Base-by-base conservation (phyloP, 176 grass and related monocot genomes). In the Eragrostis nindensis region DNA sequence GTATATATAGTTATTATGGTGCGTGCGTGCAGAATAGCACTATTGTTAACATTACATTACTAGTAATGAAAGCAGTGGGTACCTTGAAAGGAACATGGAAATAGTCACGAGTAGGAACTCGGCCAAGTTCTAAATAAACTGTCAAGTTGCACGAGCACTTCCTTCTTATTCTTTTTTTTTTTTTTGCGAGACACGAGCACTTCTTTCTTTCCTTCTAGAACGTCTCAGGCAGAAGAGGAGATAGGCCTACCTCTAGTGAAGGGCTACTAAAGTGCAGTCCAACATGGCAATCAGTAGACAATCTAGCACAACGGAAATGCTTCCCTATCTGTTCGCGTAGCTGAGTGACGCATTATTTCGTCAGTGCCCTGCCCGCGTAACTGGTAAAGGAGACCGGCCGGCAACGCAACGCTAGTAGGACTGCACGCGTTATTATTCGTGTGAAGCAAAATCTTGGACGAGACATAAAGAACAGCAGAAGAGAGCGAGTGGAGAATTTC, bases 241-340 rank as follows among this genome's bases (percentile, higher is more conserved):
- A n/a, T 30, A 11, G 49, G 29, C 50, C 41, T 40, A 74, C 77
- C n/a, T 8, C 42, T 61, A 27, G 55, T 74, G 29, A 62, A 61
- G 54, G 44, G 55, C 5, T 60, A 22, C 10, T 59, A 69, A 59
- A 71, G 86, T 38, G 67, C 49, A 66, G 49, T 41, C 25, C 74
- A 72, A 78, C 59, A 78, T 60, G 75, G 40, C 75, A 73, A 14
- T 29, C 63, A 49, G 29, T 18, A 25, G 16, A n/a, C 25, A 24
- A 14, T 27, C 57, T 61, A 61, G 57, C 57, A 12, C 26, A 27
- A 61, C 57, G 24, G 24, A 61, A 61, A 61, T 27, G 57, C 9
- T 9, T 61, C 57, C 56, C n/a, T 24, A 24, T n/a, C n/a, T 11
- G n/a, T n/a, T n/a, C n/a, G n/a, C n/a, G 7, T 8, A 26, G 1